A percentile compares a stretch with the other conserved stretches of the same genome.
Conservation (phyloP, 2,329 filamentous ascomycete genomes). For the Ascochyta pisi region DNA sequence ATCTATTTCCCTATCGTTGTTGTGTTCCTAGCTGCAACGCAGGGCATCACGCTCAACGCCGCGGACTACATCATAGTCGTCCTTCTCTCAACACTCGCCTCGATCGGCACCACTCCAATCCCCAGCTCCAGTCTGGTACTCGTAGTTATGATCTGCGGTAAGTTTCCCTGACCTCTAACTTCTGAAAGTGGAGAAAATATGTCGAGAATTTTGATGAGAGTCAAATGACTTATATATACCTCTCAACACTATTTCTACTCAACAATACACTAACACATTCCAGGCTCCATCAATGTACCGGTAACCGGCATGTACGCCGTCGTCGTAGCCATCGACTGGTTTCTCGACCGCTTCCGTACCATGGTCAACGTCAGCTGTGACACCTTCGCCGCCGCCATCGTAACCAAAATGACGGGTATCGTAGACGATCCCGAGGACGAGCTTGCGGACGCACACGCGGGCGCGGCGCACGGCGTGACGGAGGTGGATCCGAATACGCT, state of each 20-base stretch:
- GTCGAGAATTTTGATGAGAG: no score
- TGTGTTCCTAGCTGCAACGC: slow-evolving; percentile 60
- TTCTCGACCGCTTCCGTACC: slow-evolving; percentile 64
- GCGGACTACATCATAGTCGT: slow-evolving; percentile 59
- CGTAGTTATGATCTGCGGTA: slow-evolving; percentile 59
- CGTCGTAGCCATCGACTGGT: slow-evolving; percentile 63
- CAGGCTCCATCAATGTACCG: slow-evolving; percentile 50
- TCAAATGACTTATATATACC: no score
- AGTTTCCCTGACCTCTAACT: background rate
- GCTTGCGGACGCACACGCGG: slow-evolving; percentile 21
- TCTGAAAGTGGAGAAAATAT: no score
- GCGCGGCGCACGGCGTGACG: slow-evolving; percentile 1
- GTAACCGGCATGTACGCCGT: slow-evolving; percentile 61
- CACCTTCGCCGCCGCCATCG: slow-evolving; percentile 53
- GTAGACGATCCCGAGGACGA: slow-evolving; percentile 24
- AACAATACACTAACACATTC: background rate
- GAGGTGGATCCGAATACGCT: slow-evolving; percentile 13
- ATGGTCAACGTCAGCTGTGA: slow-evolving; percentile 61
- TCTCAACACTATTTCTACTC: background rate
- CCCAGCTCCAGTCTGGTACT: slow-evolving; percentile 61
- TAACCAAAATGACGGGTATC: slow-evolving; percentile 51
- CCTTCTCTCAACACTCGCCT: slow-evolving; percentile 59
- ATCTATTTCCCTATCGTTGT: slow-evolving; percentile 64
- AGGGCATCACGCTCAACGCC: slow-evolving; percentile 54
- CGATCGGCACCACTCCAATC: slow-evolving; percentile 63